Evolutionary conservation across 495 filamentous ascomycete species (phyloP), one percentile per base, ranked within the genome.

Genomic region (Xylaria flabelliformis): DNA sequence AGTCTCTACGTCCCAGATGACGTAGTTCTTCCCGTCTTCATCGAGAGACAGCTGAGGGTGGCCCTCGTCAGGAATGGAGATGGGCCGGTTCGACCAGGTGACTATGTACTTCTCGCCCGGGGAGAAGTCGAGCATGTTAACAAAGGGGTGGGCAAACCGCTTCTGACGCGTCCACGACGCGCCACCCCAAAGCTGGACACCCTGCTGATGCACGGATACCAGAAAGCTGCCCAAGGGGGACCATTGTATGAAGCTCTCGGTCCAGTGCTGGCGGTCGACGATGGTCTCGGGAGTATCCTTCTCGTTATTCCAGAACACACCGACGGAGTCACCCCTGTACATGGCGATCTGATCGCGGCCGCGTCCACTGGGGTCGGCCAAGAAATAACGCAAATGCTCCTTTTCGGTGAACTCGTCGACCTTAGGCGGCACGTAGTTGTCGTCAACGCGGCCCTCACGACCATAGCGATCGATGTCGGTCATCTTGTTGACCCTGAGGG

Each of bases 21-120:
- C 92, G 78, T 98, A 98, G 87, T 97, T 97, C 88, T 98, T 98
- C 73, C 96, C 96, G 75, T 99, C 96, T 79, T 99, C 96, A 78
- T 98, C 96, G 72, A 92, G 82, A 8, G 92, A 90, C 42, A 99
- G 83, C 3, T 93, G 82, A 24, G 95, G 92, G 75, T 94, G 89
- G 36, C 93, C 92, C 69, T 86, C 86, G 78, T 98, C 96, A 50
- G 95, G 93, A 41, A 99, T 94, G 71, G 91, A 87, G 74, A 99
- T 95, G 32, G 96, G 93, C 41, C 92, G 87, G 80, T 95, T 93
- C 34, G 95, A 98, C 96, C 96, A 99, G 44, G 96, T 98, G 44
- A 95, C 95, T 59, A 99, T 76, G 82, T 97, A 99, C 75, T 91
- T 94, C 84, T 99, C 96, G 76, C 87, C 87, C 10, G 95, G 96